Percentiles rank a stretch among this genome's conserved stretches.
Conservation (phyloP, 345 rosid genomes). For the Salix udensis region DNA sequence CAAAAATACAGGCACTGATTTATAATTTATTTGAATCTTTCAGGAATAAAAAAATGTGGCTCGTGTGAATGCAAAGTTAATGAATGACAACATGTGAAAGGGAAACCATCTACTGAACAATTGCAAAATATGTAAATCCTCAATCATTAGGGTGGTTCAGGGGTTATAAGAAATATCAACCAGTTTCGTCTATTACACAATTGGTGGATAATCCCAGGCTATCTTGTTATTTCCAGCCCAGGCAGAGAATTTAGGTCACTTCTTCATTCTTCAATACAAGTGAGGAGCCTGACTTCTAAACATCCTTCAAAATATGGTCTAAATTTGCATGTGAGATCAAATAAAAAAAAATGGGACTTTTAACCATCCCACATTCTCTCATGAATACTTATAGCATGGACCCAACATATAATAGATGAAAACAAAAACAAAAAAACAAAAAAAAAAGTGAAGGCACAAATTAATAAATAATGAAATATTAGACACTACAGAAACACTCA, state of each 20-base stretch:
- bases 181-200: not conserved
- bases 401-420: not conserved
- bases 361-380: not conserved
- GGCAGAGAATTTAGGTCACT: not conserved
- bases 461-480: not conserved
- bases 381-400: not conserved
- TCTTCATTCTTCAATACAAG: not conserved
- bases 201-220: not conserved
- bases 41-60: no score
- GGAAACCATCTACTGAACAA: not conserved
- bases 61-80: not conserved
- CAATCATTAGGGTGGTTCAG: not conserved
- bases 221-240: not conserved
- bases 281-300: not conserved
- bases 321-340: not conserved
- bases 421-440: not conserved
- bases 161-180: not conserved
- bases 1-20: no score
- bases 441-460: not conserved
- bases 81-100: no score
- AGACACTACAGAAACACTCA: not conserved
- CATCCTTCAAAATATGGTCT: not conserved
- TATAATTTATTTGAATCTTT: no score
- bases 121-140: not conserved
- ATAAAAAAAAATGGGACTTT: not conserved